Evolutionary conservation across 1,139 yeast species (phyloP).

Genomic region (Candida sp.): DNA sequence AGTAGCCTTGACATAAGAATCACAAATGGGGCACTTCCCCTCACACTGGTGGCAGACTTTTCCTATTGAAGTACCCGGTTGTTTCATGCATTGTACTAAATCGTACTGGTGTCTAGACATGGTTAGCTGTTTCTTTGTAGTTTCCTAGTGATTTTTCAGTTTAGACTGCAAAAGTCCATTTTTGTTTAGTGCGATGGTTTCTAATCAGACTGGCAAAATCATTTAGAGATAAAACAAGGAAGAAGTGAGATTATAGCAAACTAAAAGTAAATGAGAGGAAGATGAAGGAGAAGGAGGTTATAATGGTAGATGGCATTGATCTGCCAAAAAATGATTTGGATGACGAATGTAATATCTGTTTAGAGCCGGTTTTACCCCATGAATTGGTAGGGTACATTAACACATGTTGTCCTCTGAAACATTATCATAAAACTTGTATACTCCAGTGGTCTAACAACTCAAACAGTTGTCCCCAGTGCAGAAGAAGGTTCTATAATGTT

Average conservation of each 20-base stretch:
- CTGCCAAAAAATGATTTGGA: not conserved
- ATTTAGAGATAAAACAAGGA: too few relatives aligned
- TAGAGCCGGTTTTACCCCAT: slow-evolving; percentile 28
- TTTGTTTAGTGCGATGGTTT: too few relatives aligned
- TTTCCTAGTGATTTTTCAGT: too few relatives aligned
- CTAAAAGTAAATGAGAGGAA: not conserved
- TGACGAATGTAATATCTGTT: slow-evolving; percentile 49
- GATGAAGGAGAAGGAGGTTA: not conserved
- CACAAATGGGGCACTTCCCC: slow-evolving; percentile 91
- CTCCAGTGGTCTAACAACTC: slow-evolving; percentile 46
- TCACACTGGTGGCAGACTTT: slow-evolving; percentile 82
- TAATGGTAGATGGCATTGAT: not conserved
- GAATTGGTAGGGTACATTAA: slow-evolving; percentile 31
- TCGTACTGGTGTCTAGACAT: slow-evolving; percentile 96
- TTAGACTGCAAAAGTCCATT: not conserved
- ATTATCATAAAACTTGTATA: slow-evolving; percentile 46
- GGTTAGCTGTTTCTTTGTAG: not conserved
- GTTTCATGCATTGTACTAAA: slow-evolving; percentile 80
- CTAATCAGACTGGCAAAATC: too few relatives aligned
- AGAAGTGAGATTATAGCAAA: not conserved
- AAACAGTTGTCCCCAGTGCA: slow-evolving; percentile 54
- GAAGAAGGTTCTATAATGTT: slow-evolving; percentile 30
- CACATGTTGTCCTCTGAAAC: slow-evolving; percentile 22
- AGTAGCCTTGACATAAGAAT: slow-evolving; percentile 77
- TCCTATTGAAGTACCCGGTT: slow-evolving; percentile 74